Evolutionary conservation across 2,329 filamentous ascomycete genomes (phyloP).

Genomic region (Alternaria longipes): DNA sequence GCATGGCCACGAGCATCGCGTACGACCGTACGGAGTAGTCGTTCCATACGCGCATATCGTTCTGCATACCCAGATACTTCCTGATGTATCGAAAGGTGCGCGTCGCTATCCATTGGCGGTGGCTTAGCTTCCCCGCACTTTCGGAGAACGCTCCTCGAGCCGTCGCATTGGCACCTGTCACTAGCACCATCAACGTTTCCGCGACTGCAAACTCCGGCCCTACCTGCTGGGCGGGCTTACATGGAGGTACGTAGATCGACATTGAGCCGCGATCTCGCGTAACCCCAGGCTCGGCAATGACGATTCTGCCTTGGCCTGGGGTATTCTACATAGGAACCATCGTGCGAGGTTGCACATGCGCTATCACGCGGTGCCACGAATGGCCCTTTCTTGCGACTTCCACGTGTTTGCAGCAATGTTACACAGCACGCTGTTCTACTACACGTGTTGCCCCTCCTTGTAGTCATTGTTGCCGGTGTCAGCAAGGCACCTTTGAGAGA

Average conservation of each 20-base stretch:
- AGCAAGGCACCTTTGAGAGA: background rate
- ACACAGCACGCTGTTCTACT: background rate
- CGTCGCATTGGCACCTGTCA: conserved; percentile 6
- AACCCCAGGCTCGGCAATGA: conserved; percentile 23
- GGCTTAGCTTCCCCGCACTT: conserved; percentile 17
- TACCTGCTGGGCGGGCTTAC: conserved; percentile 13
- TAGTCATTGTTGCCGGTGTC: background rate
- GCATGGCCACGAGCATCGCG: background rate
- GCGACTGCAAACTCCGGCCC: conserved; percentile 4
- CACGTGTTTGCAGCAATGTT: background rate
- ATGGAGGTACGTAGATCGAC: conserved; percentile 10
- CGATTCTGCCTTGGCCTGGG: conserved; percentile 24
- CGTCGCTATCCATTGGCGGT: background rate
- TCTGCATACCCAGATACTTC: background rate
- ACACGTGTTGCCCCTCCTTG: background rate
- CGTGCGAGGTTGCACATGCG: background rate
- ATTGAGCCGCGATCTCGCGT: conserved; percentile 18
- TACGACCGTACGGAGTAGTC: background rate
- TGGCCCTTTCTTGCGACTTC: background rate
- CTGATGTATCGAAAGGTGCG: background rate
- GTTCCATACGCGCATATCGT: background rate
- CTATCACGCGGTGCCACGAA: background rate
- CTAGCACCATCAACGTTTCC: background rate
- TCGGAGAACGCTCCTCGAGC: background rate
- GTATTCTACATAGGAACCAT: background rate